Conservation (phyloP, 2,329 filamentous ascomycete genomes). For the Curvularia sp. region DNA sequence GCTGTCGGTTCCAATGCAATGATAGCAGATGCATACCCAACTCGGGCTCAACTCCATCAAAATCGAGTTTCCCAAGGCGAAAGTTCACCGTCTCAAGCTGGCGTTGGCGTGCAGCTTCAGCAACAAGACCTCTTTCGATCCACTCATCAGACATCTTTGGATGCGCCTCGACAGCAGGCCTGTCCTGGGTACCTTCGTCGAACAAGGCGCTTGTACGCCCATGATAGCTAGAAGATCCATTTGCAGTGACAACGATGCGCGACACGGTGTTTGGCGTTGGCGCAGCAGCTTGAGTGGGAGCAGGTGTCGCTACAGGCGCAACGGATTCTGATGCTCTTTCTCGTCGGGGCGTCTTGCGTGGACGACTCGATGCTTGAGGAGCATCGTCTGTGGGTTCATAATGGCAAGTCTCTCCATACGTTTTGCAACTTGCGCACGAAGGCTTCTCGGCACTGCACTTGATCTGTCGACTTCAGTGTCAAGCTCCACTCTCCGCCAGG, state of each 20-base stretch:
- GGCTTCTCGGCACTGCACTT: constrained; percentile 59
- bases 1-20: constrained; percentile 63
- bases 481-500: not conserved
- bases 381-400: constrained; percentile 49
- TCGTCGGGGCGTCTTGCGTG: constrained; percentile 26
- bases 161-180: constrained; percentile 23
- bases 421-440: constrained; percentile 56
- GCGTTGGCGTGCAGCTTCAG: constrained; percentile 57
- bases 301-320: not conserved
- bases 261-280: constrained; percentile 41
- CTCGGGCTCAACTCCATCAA: constrained; percentile 62
- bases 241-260: constrained; percentile 52
- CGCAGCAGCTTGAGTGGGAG: not conserved
- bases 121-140: constrained; percentile 57
- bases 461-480: constrained; percentile 47
- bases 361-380: constrained; percentile 22
- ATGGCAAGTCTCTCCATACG: constrained; percentile 55
- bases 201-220: constrained; percentile 60
- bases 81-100: constrained; percentile 61
- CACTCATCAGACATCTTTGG: constrained; percentile 46
- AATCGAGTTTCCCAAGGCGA: constrained; percentile 57
- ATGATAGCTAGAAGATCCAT: constrained; percentile 56
- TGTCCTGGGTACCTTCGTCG: constrained; percentile 48
- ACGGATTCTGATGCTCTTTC: constrained; percentile 12
- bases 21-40: constrained; percentile 60